A percentile compares a stretch with the other conserved stretches of the same genome.
Evolutionary conservation across 2,329 filamentous ascomycete species (phyloP).

Genomic region (Fusarium oligoseptatum): DNA sequence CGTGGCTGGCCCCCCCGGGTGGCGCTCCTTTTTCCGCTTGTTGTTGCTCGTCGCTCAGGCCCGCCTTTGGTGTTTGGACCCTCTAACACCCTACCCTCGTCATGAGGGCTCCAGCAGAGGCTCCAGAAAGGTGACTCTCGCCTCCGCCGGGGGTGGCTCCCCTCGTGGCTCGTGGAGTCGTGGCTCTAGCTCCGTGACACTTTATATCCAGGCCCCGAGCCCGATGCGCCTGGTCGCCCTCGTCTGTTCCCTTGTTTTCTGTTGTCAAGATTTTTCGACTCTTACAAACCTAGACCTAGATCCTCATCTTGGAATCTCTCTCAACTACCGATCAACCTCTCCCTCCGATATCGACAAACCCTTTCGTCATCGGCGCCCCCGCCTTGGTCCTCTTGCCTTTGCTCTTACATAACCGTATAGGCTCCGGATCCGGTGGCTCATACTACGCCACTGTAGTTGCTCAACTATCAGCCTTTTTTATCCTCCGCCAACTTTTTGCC

Average conservation of each 20-base stretch:
- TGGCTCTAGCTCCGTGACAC: conserved; percentile 5
- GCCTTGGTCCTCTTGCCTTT: conserved; percentile 21
- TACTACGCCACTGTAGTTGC: conserved; percentile 34
- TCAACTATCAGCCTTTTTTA: conserved; percentile 25
- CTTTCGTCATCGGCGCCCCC: conserved; percentile 37
- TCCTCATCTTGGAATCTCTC: conserved; percentile 20
- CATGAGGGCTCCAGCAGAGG: conserved; percentile 27
- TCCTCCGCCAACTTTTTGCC: conserved; percentile 25
- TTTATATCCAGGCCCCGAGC: conserved; percentile 42
- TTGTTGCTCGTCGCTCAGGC: conserved; percentile 34
- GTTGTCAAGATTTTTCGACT: conserved; percentile 27
- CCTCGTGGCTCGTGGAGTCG: conserved; percentile 36
- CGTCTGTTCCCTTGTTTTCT: conserved; percentile 28
- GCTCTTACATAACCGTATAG: conserved; percentile 18
- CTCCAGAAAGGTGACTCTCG: conserved; percentile 11
- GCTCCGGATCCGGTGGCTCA: conserved; percentile 41
- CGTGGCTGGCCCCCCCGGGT: conserved; percentile 27
- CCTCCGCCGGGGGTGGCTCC: conserved; percentile 21
- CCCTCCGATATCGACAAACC: conserved; percentile 19
- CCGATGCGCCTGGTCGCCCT: conserved; percentile 26
- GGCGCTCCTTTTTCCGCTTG: conserved; percentile 34
- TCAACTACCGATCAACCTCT: conserved; percentile 7
- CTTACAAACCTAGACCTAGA: conserved; percentile 15
- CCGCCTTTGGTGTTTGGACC: conserved; percentile 41
- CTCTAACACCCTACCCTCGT: conserved; percentile 32